phyloP scores from a whole-genome alignment of 2,329 filamentous ascomycete species.

The Ophiostoma ips region DNA sequence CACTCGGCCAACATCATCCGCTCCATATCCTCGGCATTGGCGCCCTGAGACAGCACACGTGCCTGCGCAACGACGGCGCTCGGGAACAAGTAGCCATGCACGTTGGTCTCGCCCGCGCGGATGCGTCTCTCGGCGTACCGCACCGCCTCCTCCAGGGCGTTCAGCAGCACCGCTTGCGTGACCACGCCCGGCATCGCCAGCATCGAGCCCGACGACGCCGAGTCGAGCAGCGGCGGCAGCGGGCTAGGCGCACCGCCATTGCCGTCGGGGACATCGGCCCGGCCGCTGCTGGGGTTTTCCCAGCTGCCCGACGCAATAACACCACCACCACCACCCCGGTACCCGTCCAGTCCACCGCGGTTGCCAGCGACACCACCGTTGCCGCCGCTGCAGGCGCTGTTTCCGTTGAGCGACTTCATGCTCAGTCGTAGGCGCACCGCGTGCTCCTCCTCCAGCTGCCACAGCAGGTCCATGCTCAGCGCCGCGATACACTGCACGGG shows the following conservation, averaged over 20 bases:
- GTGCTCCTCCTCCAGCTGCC: constrained; percentile 29
- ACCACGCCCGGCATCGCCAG: constrained; percentile 13
- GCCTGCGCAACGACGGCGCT: constrained; percentile 27
- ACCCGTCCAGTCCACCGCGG: not conserved
- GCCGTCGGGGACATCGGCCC: not conserved
- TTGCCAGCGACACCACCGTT: not conserved
- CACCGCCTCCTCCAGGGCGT: constrained; percentile 10
- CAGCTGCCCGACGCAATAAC: not conserved
- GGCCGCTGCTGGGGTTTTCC: not conserved
- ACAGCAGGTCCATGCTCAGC: constrained; percentile 32
- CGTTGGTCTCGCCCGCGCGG: constrained; percentile 31
- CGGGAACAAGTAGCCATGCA: constrained; percentile 35
- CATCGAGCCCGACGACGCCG: not conserved
- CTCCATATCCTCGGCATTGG: constrained; percentile 22
- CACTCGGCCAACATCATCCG: constrained; percentile 24
- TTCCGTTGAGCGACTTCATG: not conserved
- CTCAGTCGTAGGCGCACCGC: constrained; percentile 15
- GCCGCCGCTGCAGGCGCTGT: not conserved
- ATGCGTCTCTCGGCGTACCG: constrained; percentile 9
- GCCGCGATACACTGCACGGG: constrained; percentile 27
- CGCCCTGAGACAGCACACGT: constrained; percentile 25
- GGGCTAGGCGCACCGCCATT: not conserved
- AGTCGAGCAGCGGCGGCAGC: not conserved
- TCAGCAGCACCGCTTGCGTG: constrained; percentile 9
- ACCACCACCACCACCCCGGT: not conserved